Conservation (phyloP, 2,329 filamentous ascomycete species). For the Stagonosporopsis cucurbitacearum region DNA sequence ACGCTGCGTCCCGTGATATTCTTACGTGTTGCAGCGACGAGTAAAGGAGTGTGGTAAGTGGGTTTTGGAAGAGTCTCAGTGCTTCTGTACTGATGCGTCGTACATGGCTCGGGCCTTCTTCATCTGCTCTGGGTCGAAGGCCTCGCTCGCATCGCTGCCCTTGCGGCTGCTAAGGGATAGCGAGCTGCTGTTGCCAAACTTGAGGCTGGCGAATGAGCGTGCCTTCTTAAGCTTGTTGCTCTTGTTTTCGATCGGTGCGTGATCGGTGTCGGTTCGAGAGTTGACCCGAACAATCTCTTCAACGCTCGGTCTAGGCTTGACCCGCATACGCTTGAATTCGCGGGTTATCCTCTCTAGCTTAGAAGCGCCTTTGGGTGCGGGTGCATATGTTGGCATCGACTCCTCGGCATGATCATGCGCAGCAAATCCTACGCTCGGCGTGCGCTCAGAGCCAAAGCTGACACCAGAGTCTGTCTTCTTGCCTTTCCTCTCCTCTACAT, state of each 20-base stretch:
- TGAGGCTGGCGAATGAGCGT: constrained; percentile 43
- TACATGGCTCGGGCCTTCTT: constrained; percentile 45
- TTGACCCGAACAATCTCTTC: constrained; percentile 53
- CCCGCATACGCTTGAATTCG: constrained; percentile 65
- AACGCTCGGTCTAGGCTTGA: constrained; percentile 58
- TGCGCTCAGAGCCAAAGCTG: constrained; percentile 58
- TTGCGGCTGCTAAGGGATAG: constrained; percentile 43
- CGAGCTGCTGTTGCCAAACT: constrained; percentile 40
- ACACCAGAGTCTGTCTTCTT: constrained; percentile 70
- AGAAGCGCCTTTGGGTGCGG: constrained; percentile 49
- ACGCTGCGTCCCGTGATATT: constrained; percentile 4
- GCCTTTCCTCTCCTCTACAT: constrained; percentile 50
- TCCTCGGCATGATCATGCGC: constrained; percentile 34
- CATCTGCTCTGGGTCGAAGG: constrained; percentile 48
- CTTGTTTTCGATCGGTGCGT: constrained; percentile 31
- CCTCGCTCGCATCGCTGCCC: constrained; percentile 39
- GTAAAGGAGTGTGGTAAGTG: not conserved
- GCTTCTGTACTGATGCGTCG: constrained; percentile 36
- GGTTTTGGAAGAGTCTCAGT: constrained; percentile 6
- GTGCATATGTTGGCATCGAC: constrained; percentile 25
- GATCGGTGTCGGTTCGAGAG: constrained; percentile 28
- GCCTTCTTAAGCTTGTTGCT: constrained; percentile 48
- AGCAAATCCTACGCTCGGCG: constrained; percentile 39
- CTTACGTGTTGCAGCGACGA: not conserved
- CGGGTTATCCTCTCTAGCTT: constrained; percentile 66